phyloP scores from a whole-genome alignment of 2,329 filamentous ascomycete genomes.

The Ilyonectria destructans region DNA sequence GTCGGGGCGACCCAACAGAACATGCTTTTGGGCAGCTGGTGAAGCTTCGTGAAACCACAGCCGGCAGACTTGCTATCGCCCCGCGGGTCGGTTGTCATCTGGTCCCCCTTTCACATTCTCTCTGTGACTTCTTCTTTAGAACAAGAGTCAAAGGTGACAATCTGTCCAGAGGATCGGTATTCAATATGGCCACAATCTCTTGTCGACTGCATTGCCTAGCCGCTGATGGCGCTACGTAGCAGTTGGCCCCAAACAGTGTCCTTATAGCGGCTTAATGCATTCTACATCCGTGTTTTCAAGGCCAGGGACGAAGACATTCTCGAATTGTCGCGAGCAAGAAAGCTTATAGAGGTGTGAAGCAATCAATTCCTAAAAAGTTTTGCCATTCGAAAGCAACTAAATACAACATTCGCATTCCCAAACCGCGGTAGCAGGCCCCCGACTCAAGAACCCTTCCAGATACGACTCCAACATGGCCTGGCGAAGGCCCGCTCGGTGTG shows the following conservation, averaged over 20 bases:
- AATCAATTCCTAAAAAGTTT: no score
- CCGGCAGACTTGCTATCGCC: neutral
- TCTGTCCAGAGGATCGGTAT: neutral
- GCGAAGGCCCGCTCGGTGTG: neutral
- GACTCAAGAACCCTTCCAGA: no score
- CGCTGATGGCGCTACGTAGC: no score
- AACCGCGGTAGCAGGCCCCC: no score
- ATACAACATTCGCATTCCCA: no score
- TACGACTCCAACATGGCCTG: neutral
- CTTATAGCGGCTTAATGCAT: no score
- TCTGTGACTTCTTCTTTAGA: neutral
- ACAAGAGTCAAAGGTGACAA: neutral
- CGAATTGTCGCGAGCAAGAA: no score
- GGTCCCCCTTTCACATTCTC: neutral
- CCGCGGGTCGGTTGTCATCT: neutral
- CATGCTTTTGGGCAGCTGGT: neutral
- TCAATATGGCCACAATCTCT: conserved; percentile 1
- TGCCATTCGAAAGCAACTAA: no score
- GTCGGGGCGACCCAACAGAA: neutral
- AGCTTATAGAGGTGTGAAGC: no score
- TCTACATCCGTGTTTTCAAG: no score
- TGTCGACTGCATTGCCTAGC: neutral
- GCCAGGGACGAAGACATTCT: no score
- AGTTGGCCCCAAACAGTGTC: no score
- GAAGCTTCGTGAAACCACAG: conserved; percentile 1